These are phyloP conservation scores for Colletotrichum filicis DNA, from an alignment of 2,329 filamentous ascomycete genomes.

Conservation along the genomic window DNA sequence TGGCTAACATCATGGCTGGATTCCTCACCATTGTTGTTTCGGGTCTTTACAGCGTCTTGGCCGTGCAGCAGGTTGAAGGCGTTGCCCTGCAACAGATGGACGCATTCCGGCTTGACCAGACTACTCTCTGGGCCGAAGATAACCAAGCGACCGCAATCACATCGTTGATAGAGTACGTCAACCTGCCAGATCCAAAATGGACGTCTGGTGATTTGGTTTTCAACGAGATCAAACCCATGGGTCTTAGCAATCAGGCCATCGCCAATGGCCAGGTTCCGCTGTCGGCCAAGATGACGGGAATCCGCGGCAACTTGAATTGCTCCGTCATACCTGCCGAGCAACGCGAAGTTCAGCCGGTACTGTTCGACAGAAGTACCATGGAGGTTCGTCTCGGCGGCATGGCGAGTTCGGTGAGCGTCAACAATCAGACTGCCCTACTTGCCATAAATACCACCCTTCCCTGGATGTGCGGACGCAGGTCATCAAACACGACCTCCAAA, in stretches of 20 bases:
- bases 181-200: constrained; percentile 45
- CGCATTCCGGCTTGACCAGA: constrained; percentile 39
- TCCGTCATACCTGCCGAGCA: constrained; percentile 31
- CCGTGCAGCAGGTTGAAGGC: constrained; percentile 37
- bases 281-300: constrained; percentile 34
- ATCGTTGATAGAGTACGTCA: constrained; percentile 40
- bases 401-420: not conserved
- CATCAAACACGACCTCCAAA: not conserved
- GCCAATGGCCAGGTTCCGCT: constrained; percentile 23
- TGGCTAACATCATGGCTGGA: constrained; percentile 37
- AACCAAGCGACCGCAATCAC: constrained; percentile 40
- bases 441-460: constrained; percentile 38
- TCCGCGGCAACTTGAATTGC: constrained; percentile 38
- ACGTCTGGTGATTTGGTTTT: constrained; percentile 44
- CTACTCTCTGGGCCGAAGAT: constrained; percentile 38
- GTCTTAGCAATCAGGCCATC: constrained; percentile 18
- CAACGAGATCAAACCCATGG: constrained; percentile 34
- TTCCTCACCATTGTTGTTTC: constrained; percentile 40
- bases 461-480: not conserved
- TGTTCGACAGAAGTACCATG: not conserved
- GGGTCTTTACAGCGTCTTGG: constrained; percentile 42
- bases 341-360: not conserved
- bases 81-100: constrained; percentile 42
- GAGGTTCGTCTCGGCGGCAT: constrained; percentile 10
- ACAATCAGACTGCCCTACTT: constrained; percentile 24